These are phyloP conservation scores for Hagleromyces aurorensis DNA, from an alignment of 805 yeast species.

Conservation along the genomic window DNA sequence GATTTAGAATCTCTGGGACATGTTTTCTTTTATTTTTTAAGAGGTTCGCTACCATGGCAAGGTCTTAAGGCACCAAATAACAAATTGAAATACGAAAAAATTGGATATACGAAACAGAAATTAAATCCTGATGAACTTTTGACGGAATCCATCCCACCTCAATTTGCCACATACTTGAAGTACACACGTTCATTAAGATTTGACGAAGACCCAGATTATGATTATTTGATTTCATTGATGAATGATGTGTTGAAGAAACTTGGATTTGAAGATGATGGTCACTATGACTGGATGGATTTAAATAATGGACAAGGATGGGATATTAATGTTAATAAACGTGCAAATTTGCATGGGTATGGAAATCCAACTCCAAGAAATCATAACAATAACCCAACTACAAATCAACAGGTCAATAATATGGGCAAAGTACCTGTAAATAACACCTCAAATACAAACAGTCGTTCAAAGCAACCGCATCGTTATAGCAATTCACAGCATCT, in stretches of 20 bases:
- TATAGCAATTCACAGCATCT: slow-evolving; percentile 9
- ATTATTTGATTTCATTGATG: slow-evolving; percentile 53
- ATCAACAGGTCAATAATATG: slow-evolving; percentile 8
- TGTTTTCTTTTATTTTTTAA: slow-evolving; percentile 87
- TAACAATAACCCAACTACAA: slow-evolving; percentile 10
- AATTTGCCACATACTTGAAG: slow-evolving; percentile 66
- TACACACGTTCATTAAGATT: slow-evolving; percentile 62
- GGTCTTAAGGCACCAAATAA: slow-evolving; percentile 97
- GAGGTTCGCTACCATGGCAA: slow-evolving; percentile 98
- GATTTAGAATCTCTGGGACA: slow-evolving; percentile 96
- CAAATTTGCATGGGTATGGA: slow-evolving; percentile 77
- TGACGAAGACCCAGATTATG: slow-evolving; percentile 76
- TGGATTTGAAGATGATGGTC: slow-evolving; percentile 55
- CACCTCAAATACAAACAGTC: slow-evolving; percentile 3
- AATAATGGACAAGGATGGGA: slow-evolving; percentile 83
- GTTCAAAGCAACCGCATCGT: slow-evolving; percentile 7
- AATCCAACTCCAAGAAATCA: slow-evolving; percentile 50
- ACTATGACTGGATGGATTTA: slow-evolving; percentile 74
- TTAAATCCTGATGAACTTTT: slow-evolving; percentile 53
- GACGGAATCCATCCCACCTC: slow-evolving; percentile 58
- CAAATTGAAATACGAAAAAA: slow-evolving; percentile 94
- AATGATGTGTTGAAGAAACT: slow-evolving; percentile 49
- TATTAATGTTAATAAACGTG: slow-evolving; percentile 63
- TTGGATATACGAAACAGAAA: slow-evolving; percentile 73
- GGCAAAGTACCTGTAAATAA: slow-evolving; percentile 3